These are phyloP conservation scores for Psilocybe mexicana DNA, from an alignment of 1,284 basidiomycete genomes.

Conservation along the genomic window DNA sequence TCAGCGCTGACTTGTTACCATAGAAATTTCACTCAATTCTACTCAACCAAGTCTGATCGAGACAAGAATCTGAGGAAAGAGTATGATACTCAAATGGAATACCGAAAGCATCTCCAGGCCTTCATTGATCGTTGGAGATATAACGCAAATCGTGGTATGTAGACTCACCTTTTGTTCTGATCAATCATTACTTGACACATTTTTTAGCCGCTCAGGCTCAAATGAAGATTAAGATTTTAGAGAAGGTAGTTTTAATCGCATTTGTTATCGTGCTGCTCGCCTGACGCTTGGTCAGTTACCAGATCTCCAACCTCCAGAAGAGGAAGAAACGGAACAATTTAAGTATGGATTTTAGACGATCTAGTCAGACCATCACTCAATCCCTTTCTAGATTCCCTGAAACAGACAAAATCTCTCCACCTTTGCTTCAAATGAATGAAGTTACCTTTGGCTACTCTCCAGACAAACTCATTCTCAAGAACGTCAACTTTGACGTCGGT, in stretches of 20 bases:
- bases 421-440: slow-evolving; percentile 91
- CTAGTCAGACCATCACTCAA: background rate
- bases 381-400: slow-evolving; percentile 72
- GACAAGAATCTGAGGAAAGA: slow-evolving; percentile 90
- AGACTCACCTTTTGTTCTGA: background rate
- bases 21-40: slow-evolving; percentile 98
- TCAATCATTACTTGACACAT: background rate
- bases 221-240: slow-evolving; percentile 97
- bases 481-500: slow-evolving; percentile 88
- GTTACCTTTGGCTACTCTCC: slow-evolving; percentile 89
- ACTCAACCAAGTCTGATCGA: slow-evolving; percentile 96
- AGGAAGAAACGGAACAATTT: slow-evolving; percentile 89
- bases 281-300: slow-evolving; percentile 58
- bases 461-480: slow-evolving; percentile 80
- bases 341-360: slow-evolving; percentile 43
- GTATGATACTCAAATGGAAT: slow-evolving; percentile 94
- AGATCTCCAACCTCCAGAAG: slow-evolving; percentile 89
- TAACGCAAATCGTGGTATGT: slow-evolving; percentile 81
- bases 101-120: slow-evolving; percentile 93
- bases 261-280: background rate
- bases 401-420: slow-evolving; percentile 95
- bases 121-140: slow-evolving; percentile 98
- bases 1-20: background rate
- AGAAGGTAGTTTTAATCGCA: slow-evolving; percentile 60
- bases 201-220: slow-evolving; percentile 86